phyloP scores from a whole-genome alignment of 106 monocot genomes.

The Acanthochlamys bracteata region DNA sequence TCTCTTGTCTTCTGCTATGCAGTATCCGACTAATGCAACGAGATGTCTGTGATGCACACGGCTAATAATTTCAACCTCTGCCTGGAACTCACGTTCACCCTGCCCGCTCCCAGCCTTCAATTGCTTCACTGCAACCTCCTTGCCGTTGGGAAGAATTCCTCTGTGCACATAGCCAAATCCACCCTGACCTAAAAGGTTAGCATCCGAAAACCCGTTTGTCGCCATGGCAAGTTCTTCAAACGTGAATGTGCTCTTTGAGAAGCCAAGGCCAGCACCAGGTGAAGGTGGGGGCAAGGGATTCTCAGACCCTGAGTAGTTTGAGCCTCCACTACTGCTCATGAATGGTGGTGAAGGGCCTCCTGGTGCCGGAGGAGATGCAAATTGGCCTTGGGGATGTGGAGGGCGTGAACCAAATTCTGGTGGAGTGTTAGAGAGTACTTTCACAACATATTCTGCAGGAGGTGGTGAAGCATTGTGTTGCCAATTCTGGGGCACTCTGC shows the following conservation, averaged over 20 bases:
- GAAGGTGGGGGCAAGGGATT: constrained; percentile 13
- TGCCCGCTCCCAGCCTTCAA: constrained; percentile 43
- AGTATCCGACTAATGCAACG: constrained; percentile 46
- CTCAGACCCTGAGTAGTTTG: constrained; percentile 24
- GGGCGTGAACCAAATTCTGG: constrained; percentile 11
- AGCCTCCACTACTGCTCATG: constrained; percentile 19
- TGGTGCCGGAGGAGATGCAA: constrained; percentile 7
- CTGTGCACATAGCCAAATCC: constrained; percentile 43
- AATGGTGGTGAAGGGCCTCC: neutral
- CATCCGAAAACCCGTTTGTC: constrained; percentile 34
- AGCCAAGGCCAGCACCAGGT: constrained; percentile 15
- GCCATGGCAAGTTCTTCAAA: constrained; percentile 25
- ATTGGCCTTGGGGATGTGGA: constrained; percentile 7
- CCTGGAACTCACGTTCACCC: constrained; percentile 54
- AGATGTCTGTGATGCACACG: constrained; percentile 47
- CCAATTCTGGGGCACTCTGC: constrained; percentile 23
- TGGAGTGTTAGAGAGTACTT: constrained; percentile 21
- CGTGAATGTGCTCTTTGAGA: constrained; percentile 27
- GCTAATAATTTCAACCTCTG: constrained; percentile 50
- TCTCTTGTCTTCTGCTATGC: constrained; percentile 26
- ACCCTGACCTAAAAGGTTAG: constrained; percentile 35
- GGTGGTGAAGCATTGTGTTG: constrained; percentile 37
- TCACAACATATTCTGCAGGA: constrained; percentile 25
- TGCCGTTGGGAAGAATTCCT: constrained; percentile 35
- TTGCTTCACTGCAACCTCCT: constrained; percentile 39